Conservation (phyloP, 2,329 filamentous ascomycete genomes). For the Fonsecaea nubica region DNA sequence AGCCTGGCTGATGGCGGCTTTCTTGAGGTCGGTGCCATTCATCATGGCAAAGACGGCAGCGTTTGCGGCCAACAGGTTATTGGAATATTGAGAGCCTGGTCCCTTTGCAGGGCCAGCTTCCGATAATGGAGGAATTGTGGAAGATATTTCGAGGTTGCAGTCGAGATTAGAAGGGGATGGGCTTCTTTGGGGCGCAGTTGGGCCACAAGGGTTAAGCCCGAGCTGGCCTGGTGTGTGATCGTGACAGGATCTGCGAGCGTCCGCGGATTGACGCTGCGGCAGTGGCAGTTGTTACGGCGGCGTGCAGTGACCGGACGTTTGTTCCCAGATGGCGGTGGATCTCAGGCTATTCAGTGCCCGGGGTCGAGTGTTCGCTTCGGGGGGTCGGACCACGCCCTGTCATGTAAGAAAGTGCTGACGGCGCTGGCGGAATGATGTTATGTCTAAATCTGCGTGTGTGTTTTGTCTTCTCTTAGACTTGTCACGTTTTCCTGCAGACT, state of each 20-base stretch:
- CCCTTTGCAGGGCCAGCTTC: slow-evolving; percentile 40
- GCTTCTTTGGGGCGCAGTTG: slow-evolving; percentile 24
- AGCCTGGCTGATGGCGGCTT: slow-evolving; percentile 69
- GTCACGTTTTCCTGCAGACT: slow-evolving; percentile 1
- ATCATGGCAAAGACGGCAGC: slow-evolving; percentile 52
- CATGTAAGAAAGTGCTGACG: slow-evolving; percentile 16
- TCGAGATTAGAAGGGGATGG: slow-evolving; percentile 29
- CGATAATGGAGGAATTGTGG: slow-evolving; percentile 38
- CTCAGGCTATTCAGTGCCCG: neutral
- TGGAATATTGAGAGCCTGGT: slow-evolving; percentile 36
- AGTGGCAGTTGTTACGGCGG: slow-evolving; percentile 15
- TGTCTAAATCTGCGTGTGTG: slow-evolving; percentile 9
- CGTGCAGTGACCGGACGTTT: slow-evolving; percentile 6
- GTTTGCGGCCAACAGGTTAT: slow-evolving; percentile 37
- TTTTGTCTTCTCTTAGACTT: slow-evolving; percentile 7
- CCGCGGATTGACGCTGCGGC: slow-evolving; percentile 13
- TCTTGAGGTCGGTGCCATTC: slow-evolving; percentile 70
- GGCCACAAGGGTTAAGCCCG: slow-evolving; percentile 25
- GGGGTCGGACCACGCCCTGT: slow-evolving; percentile 15
- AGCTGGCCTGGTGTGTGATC: slow-evolving; percentile 25
- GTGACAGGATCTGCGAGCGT: slow-evolving; percentile 21
- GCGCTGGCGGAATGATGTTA: slow-evolving; percentile 7
- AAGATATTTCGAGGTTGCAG: slow-evolving; percentile 29
- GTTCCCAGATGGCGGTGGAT: slow-evolving; percentile 6
- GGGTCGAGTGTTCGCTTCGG: slow-evolving; percentile 6